Conservation (phyloP, 2,329 filamentous ascomycete genomes). For the Phaeosphaeria sp. region DNA sequence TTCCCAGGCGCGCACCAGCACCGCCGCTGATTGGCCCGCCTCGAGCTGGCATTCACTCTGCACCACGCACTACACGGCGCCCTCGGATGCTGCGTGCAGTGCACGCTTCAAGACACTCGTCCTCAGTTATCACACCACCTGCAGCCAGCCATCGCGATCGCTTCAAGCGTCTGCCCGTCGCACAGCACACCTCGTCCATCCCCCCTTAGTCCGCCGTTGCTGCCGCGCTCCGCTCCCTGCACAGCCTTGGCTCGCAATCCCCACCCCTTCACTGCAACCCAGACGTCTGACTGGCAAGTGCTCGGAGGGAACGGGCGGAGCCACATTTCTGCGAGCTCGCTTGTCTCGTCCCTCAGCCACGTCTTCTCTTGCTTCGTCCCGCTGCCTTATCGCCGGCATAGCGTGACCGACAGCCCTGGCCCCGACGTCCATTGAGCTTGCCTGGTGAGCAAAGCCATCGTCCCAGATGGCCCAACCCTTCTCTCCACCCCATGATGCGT, state of each 20-base stretch:
- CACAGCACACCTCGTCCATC: conserved; percentile 8
- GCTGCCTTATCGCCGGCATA: conserved; percentile 18
- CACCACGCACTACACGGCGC: conserved; percentile 1
- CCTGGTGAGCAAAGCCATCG: conserved; percentile 6
- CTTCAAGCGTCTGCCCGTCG: not conserved
- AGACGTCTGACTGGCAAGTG: not conserved
- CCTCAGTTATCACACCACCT: not conserved
- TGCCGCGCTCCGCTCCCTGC: conserved; percentile 15
- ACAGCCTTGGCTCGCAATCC: conserved; percentile 10
- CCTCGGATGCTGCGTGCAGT: not conserved
- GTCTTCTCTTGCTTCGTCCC: conserved; percentile 26
- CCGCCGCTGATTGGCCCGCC: not conserved
- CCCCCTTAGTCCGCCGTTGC: conserved; percentile 16
- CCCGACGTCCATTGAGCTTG: conserved; percentile 14
- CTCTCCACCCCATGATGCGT: not conserved
- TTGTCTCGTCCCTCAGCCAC: conserved; percentile 33
- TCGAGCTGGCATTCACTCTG: not conserved
- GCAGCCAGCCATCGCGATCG: conserved; percentile 4
- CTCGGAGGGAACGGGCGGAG: conserved; percentile 20
- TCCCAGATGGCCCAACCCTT: conserved; percentile 22
- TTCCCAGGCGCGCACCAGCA: not conserved
- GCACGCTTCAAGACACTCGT: not conserved
- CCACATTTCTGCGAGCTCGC: conserved; percentile 29
- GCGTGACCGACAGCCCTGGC: conserved; percentile 17
- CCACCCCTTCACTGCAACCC: conserved; percentile 11